Base-by-base conservation (phyloP, 306 rosid species). In the Sicyos baderoa region DNA sequence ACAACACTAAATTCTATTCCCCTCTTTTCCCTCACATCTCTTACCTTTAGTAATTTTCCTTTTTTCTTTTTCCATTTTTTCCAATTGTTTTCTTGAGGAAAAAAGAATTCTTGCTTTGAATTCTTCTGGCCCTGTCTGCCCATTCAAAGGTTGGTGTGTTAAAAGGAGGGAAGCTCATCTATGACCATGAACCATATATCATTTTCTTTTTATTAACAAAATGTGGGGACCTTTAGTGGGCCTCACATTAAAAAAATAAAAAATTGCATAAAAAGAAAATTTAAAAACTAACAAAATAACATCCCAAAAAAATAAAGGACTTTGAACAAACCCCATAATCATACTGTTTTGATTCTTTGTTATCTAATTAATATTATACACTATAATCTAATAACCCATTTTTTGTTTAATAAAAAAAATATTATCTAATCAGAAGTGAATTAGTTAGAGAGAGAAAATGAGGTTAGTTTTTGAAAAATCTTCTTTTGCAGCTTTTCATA, bases 401-500 rank as follows among this genome's bases (percentile, higher is more conserved):
- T 61, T 29, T 1, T 60, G 11, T 17, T 37, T 25, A 9, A 40
- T 0, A n/a, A 37, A 62, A 35, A n/a, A 15, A 17, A 19, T 19
- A 0, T 64, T 42, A 64, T 64, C 70, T 44, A 5, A 64, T 15
- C 12, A 44, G 70, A 29, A 29, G 35, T 29, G 35, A 29, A 3
- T 25, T 25, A 25, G 29, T 25, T 35, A 44, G 54, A n/a, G 51
- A 37, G 70, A 60, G 48, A 35, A 3, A 8, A 10, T 15, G 44
- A 15, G 52, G 6, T 23, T 17, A 10, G 54, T 18, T 63, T 63
- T 37, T 12, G 27, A 45, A 44, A 47, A 47, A 66, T 66, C 55
- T 66, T 66, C 14, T 66, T 66, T 66, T 66, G 71, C 71, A 66
- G 71, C 71, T 66, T 66, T 66, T 66, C 55, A 66, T 66, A 66